These are phyloP conservation scores for Tolypocladium cylindrosporum DNA, from an alignment of 2,329 filamentous ascomycete species.

Conservation along the genomic window DNA sequence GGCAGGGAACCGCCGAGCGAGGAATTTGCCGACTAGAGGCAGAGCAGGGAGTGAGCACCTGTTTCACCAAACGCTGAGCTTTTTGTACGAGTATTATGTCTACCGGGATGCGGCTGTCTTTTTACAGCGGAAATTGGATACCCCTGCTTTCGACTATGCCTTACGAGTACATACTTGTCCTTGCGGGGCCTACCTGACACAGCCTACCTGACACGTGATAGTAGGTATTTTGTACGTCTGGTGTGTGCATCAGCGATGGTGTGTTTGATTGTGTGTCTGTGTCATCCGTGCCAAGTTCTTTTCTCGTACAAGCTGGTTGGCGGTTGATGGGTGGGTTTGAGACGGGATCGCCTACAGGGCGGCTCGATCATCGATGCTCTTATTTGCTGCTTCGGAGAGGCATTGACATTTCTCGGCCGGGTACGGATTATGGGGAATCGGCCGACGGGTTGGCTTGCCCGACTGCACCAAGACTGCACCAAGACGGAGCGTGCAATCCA, in stretches of 20 bases:
- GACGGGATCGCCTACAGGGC: background rate
- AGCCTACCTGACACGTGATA: background rate
- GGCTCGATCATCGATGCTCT: background rate
- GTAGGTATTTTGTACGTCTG: background rate
- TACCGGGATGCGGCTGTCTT: background rate
- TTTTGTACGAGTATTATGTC: background rate
- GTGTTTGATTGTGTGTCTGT: background rate
- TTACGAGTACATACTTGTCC: background rate
- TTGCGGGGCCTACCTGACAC: background rate
- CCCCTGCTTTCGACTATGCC: background rate
- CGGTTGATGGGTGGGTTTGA: background rate
- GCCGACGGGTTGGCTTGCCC: no score
- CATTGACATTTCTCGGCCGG: no score
- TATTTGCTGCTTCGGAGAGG: background rate
- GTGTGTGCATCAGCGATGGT: background rate
- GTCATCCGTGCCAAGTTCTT: background rate
- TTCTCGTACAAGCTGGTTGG: no score
- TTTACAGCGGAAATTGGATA: background rate
- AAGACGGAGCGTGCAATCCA: no score
- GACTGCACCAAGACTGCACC: no score
- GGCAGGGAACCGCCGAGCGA: conserved; percentile 37
- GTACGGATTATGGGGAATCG: no score
- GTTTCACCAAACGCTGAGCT: background rate
- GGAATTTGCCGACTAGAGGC: conserved; percentile 14
- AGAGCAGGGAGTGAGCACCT: background rate